Conservation (phyloP, 2,329 filamentous ascomycete species). For the Sordariomycetes sp. region DNA sequence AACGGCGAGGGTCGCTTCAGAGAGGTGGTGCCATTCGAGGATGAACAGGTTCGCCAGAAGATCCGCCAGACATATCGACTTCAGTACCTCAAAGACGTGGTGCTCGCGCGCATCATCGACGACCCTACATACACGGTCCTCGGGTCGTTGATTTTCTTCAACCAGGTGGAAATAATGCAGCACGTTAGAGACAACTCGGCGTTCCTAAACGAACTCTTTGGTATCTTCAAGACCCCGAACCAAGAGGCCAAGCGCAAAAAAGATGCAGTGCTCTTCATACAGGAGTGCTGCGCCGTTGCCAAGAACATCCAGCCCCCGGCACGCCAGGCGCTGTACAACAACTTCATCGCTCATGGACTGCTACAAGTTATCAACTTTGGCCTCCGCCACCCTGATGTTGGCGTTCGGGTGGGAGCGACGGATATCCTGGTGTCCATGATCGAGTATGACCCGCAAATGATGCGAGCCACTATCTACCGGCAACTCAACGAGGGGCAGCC, state of each 20-base stretch:
- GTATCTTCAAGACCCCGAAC: slow-evolving; percentile 60
- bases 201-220: slow-evolving; percentile 78
- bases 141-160: slow-evolving; percentile 97
- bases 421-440: slow-evolving; percentile 90
- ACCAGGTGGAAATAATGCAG: slow-evolving; percentile 95
- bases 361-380: slow-evolving; percentile 87
- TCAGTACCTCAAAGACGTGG: slow-evolving; percentile 97
- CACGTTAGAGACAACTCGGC: slow-evolving; percentile 72
- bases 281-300: slow-evolving; percentile 86
- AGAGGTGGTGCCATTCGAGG: slow-evolving; percentile 87
- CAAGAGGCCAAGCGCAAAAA: slow-evolving; percentile 64
- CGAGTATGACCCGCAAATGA: slow-evolving; percentile 90
- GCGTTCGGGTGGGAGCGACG: slow-evolving; percentile 80
- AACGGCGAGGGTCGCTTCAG: slow-evolving; percentile 83
- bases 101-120: slow-evolving; percentile 87
- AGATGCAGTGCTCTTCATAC: slow-evolving; percentile 89
- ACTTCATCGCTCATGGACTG: slow-evolving; percentile 78
- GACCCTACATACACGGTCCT: slow-evolving; percentile 96
- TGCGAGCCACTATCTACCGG: slow-evolving; percentile 83
- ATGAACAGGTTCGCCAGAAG: slow-evolving; percentile 68
- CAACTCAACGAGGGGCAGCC: slow-evolving; percentile 78
- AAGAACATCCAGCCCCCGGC: slow-evolving; percentile 84
- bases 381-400: slow-evolving; percentile 69
- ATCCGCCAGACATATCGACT: slow-evolving; percentile 94
- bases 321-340: slow-evolving; percentile 72